Base-by-base conservation (phyloP, 2,329 filamentous ascomycete genomes). In the Chrysoporthe deuterocubensis region DNA sequence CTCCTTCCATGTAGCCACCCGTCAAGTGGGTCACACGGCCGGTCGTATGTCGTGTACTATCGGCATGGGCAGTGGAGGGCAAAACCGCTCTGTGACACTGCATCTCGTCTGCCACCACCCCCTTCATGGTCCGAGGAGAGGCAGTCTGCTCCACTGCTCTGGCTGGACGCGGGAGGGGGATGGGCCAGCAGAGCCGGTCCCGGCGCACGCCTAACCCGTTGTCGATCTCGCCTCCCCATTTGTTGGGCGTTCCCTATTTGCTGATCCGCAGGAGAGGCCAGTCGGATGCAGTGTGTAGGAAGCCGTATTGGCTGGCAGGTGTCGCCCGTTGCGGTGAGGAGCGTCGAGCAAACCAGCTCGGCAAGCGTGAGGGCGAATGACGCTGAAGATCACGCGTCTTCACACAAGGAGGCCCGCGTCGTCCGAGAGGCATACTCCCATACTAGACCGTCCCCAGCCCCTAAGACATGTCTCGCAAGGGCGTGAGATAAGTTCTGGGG, bases 391-490 rank as follows among this genome's bases (percentile, higher is more conserved):
- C 63, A 64, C 60, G 63, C 64, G 56, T 69, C 60, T 66, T 70
- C 62, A 62, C 57, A 67, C 68, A 69, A 67, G 52, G 46, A 65
- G 62, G 50, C 52, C 62, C 64, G 66, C 68, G 48, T 68, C 54
- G 56, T 32, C 52, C 62, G 43, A 58, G 52, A 60, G 54, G 68
- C 65, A 60, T 54, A 59, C 26, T 65, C 62, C 62, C 62, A 62
- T 67, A 48, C 57, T 62, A 62, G 48, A 11, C 11, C 11, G 18
- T 18, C 18, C n/a, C 59, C 37, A 43, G 21, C 58, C 58, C 58
- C 52, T 69, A 56, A 69, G 67, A 69, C 67, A 69, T 64, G 67
- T 67, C 67, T 67, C 57, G 61, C 67, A 67, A 65, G 21, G 61
- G 65, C 65, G 48, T 52, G 62, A 62, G 60, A 48, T 63, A 5